These are phyloP conservation scores for Vaccinium myrtillus DNA, from an alignment of 148 eudicot species.

Conservation along the genomic window DNA sequence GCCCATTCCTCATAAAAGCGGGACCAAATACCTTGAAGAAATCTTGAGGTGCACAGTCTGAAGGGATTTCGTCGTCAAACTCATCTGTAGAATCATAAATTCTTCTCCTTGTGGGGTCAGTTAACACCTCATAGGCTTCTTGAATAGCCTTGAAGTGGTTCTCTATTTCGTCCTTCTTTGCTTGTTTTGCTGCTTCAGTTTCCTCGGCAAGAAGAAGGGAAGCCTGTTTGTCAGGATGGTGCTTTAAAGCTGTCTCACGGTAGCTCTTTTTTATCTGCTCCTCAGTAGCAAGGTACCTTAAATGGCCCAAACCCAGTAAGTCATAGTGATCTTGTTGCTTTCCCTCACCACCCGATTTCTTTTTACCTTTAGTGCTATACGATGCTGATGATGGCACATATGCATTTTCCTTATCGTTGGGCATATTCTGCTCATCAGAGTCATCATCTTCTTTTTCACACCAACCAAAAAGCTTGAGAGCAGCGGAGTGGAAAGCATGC, in stretches of 20 bases:
- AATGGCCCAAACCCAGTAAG: conserved; percentile 76
- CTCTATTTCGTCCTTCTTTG: conserved; percentile 91
- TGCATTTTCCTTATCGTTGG: conserved; percentile 49
- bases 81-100: conserved; percentile 94
- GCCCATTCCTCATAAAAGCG: conserved; percentile 88
- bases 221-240: conserved; percentile 98
- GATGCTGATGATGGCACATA: conserved; percentile 62
- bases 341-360: conserved; percentile 66
- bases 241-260: conserved; percentile 85
- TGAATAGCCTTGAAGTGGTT: conserved; percentile 81
- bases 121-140: conserved; percentile 86
- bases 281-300: conserved; percentile 94
- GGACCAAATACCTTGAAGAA: conserved; percentile 92
- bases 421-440: conserved; percentile 35
- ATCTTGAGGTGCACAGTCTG: conserved; percentile 87
- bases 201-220: conserved; percentile 69
- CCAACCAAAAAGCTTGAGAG: conserved; percentile 64
- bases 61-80: conserved; percentile 92
- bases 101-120: conserved; percentile 80
- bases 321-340: conserved; percentile 94
- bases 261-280: conserved; percentile 85
- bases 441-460: conserved; percentile 46
- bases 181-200: conserved; percentile 76
- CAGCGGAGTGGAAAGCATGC: conserved; percentile 82
- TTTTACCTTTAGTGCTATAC: conserved; percentile 82